Evolutionary conservation across 2,329 filamentous ascomycete genomes (phyloP).

Genomic region (Exophiala viscosa): DNA sequence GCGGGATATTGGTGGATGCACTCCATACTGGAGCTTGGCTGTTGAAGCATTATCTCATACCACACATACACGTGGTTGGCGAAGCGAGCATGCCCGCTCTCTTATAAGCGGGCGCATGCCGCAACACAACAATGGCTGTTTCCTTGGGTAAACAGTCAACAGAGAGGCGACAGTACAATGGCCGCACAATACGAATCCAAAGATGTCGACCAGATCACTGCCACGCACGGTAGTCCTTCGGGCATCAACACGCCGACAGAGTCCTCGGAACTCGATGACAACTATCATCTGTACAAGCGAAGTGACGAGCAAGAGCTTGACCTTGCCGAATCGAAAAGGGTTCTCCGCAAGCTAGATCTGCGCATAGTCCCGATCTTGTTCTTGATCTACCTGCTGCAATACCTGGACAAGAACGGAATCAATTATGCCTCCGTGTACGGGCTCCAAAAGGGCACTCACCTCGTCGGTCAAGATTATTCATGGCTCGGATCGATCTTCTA

Average conservation of each 20-base stretch:
- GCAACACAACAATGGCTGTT: too few relatives aligned
- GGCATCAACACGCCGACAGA: conserved; percentile 2
- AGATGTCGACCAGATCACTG: conserved; percentile 15
- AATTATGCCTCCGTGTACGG: conserved; percentile 46
- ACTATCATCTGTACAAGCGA: conserved; percentile 37
- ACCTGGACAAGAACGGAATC: conserved; percentile 26
- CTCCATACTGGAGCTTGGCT: too few relatives aligned
- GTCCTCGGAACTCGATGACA: conserved; percentile 34
- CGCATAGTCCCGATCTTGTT: conserved; percentile 23
- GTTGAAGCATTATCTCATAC: too few relatives aligned
- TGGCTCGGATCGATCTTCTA: conserved; percentile 49
- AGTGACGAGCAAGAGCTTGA: conserved; percentile 29
- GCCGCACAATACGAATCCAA: conserved; percentile 7
- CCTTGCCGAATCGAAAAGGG: conserved; percentile 13
- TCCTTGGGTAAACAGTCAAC: neutral
- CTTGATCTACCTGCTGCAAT: conserved; percentile 26
- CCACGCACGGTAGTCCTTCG: conserved; percentile 10
- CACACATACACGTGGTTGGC: too few relatives aligned
- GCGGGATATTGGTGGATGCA: neutral
- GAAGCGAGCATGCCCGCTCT: too few relatives aligned
- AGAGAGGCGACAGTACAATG: conserved; percentile 3
- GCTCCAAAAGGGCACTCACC: conserved; percentile 31
- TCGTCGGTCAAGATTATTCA: conserved; percentile 45
- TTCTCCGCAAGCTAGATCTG: conserved; percentile 25
- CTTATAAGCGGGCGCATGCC: too few relatives aligned